A percentile compares a stretch with the other conserved stretches of the same genome.
Evolutionary conservation across 2,329 filamentous ascomycete species (phyloP).

Genomic region (Alternaria ventricosa): DNA sequence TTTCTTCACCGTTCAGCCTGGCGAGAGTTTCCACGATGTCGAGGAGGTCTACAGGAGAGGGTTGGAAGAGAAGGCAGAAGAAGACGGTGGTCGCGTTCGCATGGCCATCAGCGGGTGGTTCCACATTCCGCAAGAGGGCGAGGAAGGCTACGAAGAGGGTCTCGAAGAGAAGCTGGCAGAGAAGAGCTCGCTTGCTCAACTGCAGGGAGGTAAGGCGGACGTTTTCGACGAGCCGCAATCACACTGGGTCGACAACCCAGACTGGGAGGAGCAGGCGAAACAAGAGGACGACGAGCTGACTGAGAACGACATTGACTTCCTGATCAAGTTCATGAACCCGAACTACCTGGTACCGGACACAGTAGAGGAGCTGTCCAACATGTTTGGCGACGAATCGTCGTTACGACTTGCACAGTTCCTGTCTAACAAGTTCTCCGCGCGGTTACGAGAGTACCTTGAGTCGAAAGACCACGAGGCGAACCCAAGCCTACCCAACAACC

Average conservation of each 20-base stretch:
- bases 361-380: constrained; percentile 78
- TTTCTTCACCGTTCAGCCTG: constrained; percentile 97
- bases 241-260: constrained; percentile 57
- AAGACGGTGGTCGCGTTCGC: constrained; percentile 77
- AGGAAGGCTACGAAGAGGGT: constrained; percentile 88
- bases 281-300: constrained; percentile 67
- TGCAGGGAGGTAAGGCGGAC: constrained; percentile 84
- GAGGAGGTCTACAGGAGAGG: constrained; percentile 88
- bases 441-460: constrained; percentile 74
- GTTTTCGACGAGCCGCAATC: constrained; percentile 82
- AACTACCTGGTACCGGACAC: constrained; percentile 93
- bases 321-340: constrained; percentile 88
- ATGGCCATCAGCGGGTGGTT: constrained; percentile 99
- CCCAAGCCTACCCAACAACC: constrained; percentile 52
- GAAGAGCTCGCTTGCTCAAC: constrained; percentile 88
- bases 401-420: constrained; percentile 83
- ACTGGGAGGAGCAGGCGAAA: constrained; percentile 44
- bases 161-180: constrained; percentile 87
- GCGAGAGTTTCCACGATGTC: constrained; percentile 98
- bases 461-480: constrained; percentile 53
- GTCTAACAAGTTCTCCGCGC: constrained; percentile 75
- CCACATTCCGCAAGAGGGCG: constrained; percentile 93
- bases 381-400: constrained; percentile 83
- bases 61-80: constrained; percentile 65
- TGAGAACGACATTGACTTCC: constrained; percentile 82